phyloP scores from a whole-genome alignment of 1,284 basidiomycete genomes.

The Fomitopsis pinicola region DNA sequence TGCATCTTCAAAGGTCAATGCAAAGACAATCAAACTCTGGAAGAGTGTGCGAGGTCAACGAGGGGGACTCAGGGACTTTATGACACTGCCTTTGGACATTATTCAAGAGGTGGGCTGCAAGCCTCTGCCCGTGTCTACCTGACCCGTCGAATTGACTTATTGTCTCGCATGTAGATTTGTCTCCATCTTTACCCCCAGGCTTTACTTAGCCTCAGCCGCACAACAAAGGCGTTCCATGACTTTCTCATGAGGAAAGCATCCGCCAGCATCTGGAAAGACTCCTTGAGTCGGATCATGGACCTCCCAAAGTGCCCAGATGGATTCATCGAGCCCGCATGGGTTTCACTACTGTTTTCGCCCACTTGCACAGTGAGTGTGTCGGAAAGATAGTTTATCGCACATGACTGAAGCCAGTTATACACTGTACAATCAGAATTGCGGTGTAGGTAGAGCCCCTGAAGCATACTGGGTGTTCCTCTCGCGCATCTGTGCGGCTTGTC shows the following conservation, averaged over 20 bases:
- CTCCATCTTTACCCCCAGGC: background rate
- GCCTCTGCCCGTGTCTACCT: too few relatives aligned
- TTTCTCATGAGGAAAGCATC: background rate
- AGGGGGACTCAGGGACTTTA: background rate
- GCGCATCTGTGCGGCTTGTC: background rate
- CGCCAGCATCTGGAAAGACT: background rate
- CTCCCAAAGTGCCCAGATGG: background rate
- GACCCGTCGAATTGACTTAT: background rate
- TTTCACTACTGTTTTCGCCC: background rate
- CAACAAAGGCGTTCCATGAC: background rate
- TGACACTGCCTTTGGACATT: too few relatives aligned
- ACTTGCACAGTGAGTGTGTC: background rate
- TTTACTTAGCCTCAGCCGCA: background rate
- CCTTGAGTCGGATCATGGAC: background rate
- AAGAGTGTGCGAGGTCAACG: background rate
- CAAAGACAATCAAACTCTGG: background rate
- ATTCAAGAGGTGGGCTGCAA: background rate
- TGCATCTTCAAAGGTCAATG: background rate
- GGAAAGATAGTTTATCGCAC: background rate
- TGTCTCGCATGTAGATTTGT: background rate
- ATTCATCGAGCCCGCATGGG: background rate
- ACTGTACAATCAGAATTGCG: background rate
- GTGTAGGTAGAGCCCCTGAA: background rate
- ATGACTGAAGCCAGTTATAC: background rate
- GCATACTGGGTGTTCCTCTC: background rate